Base-by-base conservation (phyloP, 306 rosid genomes). In the Cucurbita moschata region DNA sequence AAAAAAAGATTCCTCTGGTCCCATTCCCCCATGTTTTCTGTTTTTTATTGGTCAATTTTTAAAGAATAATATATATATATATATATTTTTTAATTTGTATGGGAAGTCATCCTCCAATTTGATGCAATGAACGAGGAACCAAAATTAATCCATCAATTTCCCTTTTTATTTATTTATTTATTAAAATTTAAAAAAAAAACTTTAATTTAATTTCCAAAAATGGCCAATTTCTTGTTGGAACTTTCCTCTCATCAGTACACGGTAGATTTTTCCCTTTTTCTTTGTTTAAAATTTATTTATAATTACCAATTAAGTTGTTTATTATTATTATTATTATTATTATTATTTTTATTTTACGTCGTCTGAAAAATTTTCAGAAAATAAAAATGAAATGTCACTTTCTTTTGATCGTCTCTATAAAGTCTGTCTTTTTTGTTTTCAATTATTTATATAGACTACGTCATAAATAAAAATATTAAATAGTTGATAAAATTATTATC, bases 51-150 rank as follows among this genome's bases (percentile, higher is more conserved):
- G 39, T 72, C 64, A 38, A n/a, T 16, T 53, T 54, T 35, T 53
- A 18, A 39, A 19, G 21, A 67, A 4, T n/a, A n/a, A 4, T 40
- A 6, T 61, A 38, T 15, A 38, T 0, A 4, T 40, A 6, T 61
- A 38, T 15, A 38, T 0, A 1, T 58, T 21, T 9, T 6, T 62
- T 69, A 15, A 10, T n/a, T 52, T 52, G 64, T 54, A 64, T 55
- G 53, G 62, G 53, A 72, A 72, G 51, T 72, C 76, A 72, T 72
- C 76, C 76, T 54, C 65, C 65, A 72, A 72, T 55, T 65, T 72
- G 63, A 72, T 72, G 51, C 76, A 72, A 37, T 72, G 76, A 72
- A 72, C 60, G 65, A 72, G 50, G 76, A 47, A 44, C 65, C 63
- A 19, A 72, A 53, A 40, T 54, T 72, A 39, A 55, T 54, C 52